A percentile compares a stretch with the other conserved stretches of the same genome.
phyloP scores from a whole-genome alignment of 441 rosid species.

The Croton laevigatus region DNA sequence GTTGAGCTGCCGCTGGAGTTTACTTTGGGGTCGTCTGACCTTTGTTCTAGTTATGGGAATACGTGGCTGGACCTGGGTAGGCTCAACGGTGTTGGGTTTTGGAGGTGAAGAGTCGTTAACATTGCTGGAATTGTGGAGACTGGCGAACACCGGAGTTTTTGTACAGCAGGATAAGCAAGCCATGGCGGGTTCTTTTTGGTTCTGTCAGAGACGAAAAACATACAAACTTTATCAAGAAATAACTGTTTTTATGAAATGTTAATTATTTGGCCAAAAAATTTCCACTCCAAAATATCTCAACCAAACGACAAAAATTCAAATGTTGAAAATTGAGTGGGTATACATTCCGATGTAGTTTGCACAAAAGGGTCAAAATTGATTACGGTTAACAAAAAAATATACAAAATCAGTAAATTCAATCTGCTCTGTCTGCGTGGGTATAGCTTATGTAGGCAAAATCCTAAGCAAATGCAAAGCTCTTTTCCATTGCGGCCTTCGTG shows the following conservation, averaged over 20 bases:
- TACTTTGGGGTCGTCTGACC: background rate
- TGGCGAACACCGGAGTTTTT: constrained; percentile 26
- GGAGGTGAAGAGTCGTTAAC: constrained; percentile 19
- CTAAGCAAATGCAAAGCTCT: constrained; percentile 65
- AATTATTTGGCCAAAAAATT: background rate
- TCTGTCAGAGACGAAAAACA: background rate
- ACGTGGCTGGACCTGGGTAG: constrained; percentile 3
- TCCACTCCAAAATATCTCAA: background rate
- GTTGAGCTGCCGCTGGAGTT: constrained; percentile 34
- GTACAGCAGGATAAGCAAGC: constrained; percentile 33
- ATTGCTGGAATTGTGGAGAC: constrained; percentile 18
- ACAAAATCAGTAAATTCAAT: background rate
- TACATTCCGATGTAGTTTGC: background rate
- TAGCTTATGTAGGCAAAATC: constrained; percentile 43
- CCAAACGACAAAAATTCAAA: too few relatives aligned
- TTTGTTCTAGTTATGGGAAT: constrained; percentile 12
- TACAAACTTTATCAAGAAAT: background rate
- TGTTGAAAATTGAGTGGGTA: too few relatives aligned
- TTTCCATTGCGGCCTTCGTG: constrained; percentile 66
- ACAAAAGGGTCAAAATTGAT: background rate
- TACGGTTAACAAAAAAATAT: background rate
- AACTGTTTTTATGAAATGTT: background rate
- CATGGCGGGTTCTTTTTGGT: constrained; percentile 20
- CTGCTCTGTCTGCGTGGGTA: background rate
- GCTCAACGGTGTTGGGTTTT: background rate